Conservation (phyloP, 2,329 filamentous ascomycete species). For the Chrysoporthe austroafricana region DNA sequence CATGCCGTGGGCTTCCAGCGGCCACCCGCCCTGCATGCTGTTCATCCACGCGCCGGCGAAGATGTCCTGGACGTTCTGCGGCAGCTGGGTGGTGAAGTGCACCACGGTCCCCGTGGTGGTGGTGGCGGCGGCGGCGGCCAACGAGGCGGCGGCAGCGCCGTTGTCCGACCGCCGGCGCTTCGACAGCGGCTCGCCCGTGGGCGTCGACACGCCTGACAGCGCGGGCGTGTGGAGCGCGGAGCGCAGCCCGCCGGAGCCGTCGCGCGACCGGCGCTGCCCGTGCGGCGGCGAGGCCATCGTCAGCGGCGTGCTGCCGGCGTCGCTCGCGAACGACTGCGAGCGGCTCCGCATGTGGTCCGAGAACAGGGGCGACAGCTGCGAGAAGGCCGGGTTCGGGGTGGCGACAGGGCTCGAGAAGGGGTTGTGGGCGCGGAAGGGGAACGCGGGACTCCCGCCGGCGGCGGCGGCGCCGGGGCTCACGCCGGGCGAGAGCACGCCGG, state of each 20-base stretch:
- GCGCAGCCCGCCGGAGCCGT: not conserved
- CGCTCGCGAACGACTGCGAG: constrained; percentile 3
- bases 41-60: constrained; percentile 3
- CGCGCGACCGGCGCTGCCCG: not conserved
- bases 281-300: not conserved
- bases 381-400: not conserved
- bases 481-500: not conserved
- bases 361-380: not conserved
- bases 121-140: not conserved
- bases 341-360: not conserved
- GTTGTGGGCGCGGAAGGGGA: not conserved
- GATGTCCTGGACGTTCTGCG: constrained; percentile 17
- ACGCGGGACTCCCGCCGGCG: not conserved
- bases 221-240: not conserved
- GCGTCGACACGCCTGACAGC: not conserved
- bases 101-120: not conserved
- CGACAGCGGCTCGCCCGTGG: not conserved
- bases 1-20: not conserved
- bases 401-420: not conserved
- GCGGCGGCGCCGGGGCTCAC: not conserved
- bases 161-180: constrained; percentile 11
- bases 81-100: constrained; percentile 19
- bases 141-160: not conserved
- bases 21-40: not conserved
- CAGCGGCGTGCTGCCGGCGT: not conserved